Conservation (phyloP, 805 yeast species). For the Wickerhamomyces alni region DNA sequence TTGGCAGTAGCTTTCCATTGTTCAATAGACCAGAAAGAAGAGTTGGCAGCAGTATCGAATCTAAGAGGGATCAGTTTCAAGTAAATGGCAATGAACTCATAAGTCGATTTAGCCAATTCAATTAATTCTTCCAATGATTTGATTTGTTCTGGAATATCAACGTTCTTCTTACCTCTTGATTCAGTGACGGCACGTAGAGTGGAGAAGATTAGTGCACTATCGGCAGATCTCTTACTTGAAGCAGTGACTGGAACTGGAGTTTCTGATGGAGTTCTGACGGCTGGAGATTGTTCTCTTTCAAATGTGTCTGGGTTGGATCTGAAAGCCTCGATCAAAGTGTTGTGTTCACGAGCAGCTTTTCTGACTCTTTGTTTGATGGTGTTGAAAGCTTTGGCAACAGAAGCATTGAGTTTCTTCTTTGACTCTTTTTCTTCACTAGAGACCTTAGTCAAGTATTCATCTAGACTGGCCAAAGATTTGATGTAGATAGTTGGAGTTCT, state of each 20-base stretch:
- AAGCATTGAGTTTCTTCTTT: conserved; percentile 72
- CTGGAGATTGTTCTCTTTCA: conserved; percentile 39
- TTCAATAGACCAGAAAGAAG: conserved; percentile 66
- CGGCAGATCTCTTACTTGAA: conserved; percentile 25
- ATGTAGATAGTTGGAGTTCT: conserved; percentile 69
- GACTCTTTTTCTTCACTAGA: conserved; percentile 36
- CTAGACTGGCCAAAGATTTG: conserved; percentile 63
- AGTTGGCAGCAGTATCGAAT: conserved; percentile 69
- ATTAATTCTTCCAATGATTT: conserved; percentile 57
- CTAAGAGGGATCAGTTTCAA: conserved; percentile 82
- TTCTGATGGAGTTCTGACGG: conserved; percentile 13
- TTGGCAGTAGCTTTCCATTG: conserved; percentile 71
- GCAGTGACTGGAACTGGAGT: conserved; percentile 26
- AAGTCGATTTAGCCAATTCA: conserved; percentile 45
- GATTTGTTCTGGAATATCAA: conserved; percentile 78
- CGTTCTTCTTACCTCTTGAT: conserved; percentile 92
- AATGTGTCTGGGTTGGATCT: conserved; percentile 70
- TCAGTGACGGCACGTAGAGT: conserved; percentile 73
- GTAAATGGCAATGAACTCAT: conserved; percentile 72
- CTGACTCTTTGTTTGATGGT: conserved; percentile 82
- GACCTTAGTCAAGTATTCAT: conserved; percentile 54
- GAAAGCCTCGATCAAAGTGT: conserved; percentile 49
- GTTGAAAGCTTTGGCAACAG: conserved; percentile 81
- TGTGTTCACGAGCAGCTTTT: conserved; percentile 70
- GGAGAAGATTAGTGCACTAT: conserved; percentile 47